These are phyloP conservation scores for Ambrosia hybrid DNA, from an alignment of 140 eudicot species.

Conservation along the genomic window DNA sequence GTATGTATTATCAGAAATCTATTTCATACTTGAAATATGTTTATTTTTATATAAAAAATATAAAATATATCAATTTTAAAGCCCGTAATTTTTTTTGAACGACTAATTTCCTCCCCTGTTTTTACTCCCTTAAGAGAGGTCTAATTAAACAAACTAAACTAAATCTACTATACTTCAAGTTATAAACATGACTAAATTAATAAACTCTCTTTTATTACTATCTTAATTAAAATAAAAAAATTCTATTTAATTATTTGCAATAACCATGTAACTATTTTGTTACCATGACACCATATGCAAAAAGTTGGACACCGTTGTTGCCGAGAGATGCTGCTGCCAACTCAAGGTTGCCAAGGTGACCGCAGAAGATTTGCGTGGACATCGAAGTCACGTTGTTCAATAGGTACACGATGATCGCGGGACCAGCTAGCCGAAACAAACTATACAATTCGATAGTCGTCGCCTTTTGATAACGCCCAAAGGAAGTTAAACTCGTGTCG, in stretches of 20 bases:
- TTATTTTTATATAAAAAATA: too few relatives aligned
- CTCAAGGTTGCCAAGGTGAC: conserved; percentile 27
- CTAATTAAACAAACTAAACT: too few relatives aligned
- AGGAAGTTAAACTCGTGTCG: neutral
- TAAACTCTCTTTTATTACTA: neutral
- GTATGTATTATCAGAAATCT: too few relatives aligned
- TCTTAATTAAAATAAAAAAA: neutral
- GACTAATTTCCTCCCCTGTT: too few relatives aligned
- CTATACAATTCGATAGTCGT: conserved; percentile 11
- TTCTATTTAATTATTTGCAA: neutral
- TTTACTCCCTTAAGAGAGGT: too few relatives aligned
- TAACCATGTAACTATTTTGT: neutral
- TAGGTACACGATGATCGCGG: conserved; percentile 20
- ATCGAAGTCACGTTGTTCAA: conserved; percentile 18
- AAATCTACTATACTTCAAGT: too few relatives aligned
- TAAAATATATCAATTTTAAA: too few relatives aligned
- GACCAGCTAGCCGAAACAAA: conserved; percentile 20
- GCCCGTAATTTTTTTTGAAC: too few relatives aligned
- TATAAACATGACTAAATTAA: too few relatives aligned
- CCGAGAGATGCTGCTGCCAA: conserved; percentile 29
- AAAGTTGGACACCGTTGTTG: conserved; percentile 31
- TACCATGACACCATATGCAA: conserved; percentile 31
- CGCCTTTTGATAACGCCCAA: conserved; percentile 14
- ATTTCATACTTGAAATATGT: too few relatives aligned
- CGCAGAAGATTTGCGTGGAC: conserved; percentile 27